phyloP scores from a whole-genome alignment of 805 yeast genomes.

The Ogataea wickerhamii region DNA sequence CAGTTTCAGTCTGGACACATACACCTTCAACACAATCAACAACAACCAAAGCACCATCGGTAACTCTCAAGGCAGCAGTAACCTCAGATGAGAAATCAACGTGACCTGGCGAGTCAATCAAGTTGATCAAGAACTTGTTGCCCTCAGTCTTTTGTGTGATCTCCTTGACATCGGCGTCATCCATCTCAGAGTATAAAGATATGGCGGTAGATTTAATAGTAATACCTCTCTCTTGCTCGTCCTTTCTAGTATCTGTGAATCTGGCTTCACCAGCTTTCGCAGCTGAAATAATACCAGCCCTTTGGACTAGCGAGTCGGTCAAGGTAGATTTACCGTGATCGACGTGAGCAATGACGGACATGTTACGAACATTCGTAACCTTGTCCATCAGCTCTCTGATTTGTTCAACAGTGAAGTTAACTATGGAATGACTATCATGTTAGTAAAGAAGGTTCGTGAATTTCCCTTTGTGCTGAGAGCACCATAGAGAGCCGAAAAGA shows the following conservation, averaged over 20 bases:
- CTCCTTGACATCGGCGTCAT: slow-evolving; percentile 79
- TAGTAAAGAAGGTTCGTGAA: no score
- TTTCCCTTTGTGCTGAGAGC: no score
- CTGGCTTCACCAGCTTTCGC: slow-evolving; percentile 99
- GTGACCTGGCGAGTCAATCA: slow-evolving; percentile 99
- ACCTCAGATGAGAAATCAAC: slow-evolving; percentile 99
- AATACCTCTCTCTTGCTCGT: slow-evolving; percentile 99
- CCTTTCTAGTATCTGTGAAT: slow-evolving; percentile 99
- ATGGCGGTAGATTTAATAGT: slow-evolving; percentile 99
- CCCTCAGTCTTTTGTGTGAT: slow-evolving; percentile 92
- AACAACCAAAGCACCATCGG: slow-evolving; percentile 99
- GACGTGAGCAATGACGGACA: slow-evolving; percentile 99
- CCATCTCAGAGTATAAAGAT: slow-evolving; percentile 87
- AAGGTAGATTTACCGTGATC: slow-evolving; percentile 99
- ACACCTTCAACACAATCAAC: slow-evolving; percentile 99
- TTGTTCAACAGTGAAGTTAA: slow-evolving; percentile 73
- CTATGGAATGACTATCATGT: no score
- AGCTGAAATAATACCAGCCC: slow-evolving; percentile 99
- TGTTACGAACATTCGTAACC: slow-evolving; percentile 99
- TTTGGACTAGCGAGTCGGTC: slow-evolving; percentile 98
- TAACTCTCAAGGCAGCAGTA: slow-evolving; percentile 99
- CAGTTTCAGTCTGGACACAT: slow-evolving; percentile 99
- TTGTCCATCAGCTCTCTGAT: slow-evolving; percentile 99
- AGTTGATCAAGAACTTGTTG: slow-evolving; percentile 92
- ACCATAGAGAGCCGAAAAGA: no score